phyloP scores from a whole-genome alignment of 345 rosid genomes.

The Geranium brycei region DNA sequence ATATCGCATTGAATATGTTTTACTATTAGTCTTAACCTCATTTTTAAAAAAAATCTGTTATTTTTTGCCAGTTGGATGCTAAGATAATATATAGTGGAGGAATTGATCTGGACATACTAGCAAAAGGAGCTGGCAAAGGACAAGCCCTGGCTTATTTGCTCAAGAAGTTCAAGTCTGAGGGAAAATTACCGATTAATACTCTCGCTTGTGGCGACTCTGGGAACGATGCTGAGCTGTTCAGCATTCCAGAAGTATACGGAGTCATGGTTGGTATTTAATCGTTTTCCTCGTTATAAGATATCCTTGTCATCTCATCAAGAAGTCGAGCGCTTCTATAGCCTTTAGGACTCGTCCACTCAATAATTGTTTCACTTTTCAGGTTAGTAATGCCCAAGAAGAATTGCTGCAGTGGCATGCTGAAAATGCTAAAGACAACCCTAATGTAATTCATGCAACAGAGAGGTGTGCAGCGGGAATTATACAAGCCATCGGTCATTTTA shows the following conservation, averaged over 20 bases:
- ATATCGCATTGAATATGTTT: neutral
- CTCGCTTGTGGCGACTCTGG: conserved; percentile 99
- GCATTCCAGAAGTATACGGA: conserved; percentile 80
- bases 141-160: conserved; percentile 88
- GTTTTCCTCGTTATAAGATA: neutral
- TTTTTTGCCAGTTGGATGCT: conserved; percentile 58
- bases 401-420: conserved; percentile 80
- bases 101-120: conserved; percentile 82
- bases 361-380: conserved; percentile 24
- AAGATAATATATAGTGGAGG: conserved; percentile 92
- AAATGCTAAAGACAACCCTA: conserved; percentile 72
- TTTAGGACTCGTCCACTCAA: neutral
- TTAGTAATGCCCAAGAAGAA: conserved; percentile 97
- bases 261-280: conserved; percentile 56
- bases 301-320: neutral
- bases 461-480: conserved; percentile 91
- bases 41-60: neutral
- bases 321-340: neutral
- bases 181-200: conserved; percentile 65
- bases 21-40: neutral
- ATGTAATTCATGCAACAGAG: conserved; percentile 70
- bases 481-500: conserved; percentile 82
- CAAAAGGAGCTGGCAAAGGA: conserved; percentile 98
- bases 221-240: conserved; percentile 90
- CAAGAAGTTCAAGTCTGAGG: conserved; percentile 54